Evolutionary conservation across 176 grass and related monocot genomes (phyloP).

Genomic region (Zoysia japonica): DNA sequence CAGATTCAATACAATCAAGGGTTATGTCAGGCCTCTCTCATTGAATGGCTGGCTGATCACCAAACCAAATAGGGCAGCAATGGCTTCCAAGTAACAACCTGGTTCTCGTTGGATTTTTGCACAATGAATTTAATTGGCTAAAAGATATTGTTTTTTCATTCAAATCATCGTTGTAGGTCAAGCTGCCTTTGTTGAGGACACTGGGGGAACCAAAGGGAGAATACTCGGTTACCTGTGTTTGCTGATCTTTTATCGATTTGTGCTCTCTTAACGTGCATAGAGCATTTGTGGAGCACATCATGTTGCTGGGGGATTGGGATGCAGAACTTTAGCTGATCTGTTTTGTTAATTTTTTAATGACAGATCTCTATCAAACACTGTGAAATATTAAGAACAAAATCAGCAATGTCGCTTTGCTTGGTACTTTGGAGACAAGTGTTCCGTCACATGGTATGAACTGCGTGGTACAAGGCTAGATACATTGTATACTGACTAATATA

Average conservation of each 20-base stretch:
- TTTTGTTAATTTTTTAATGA: constrained; percentile 40
- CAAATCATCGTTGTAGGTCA: constrained; percentile 34
- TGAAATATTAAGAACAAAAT: constrained; percentile 49
- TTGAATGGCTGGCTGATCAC: constrained; percentile 52
- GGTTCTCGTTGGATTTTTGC: constrained; percentile 55
- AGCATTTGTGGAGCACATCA: constrained; percentile 42
- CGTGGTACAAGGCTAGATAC: constrained; percentile 45
- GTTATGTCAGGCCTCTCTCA: constrained; percentile 45
- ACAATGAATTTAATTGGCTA: constrained; percentile 45
- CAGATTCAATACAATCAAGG: constrained; percentile 70
- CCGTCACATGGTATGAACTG: constrained; percentile 41
- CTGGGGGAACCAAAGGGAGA: constrained; percentile 20
- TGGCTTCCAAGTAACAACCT: constrained; percentile 50
- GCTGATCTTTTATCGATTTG: constrained; percentile 34
- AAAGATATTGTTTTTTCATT: constrained; percentile 38
- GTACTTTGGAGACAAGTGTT: constrained; percentile 60
- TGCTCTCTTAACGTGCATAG: constrained; percentile 35
- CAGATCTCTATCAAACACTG: constrained; percentile 54
- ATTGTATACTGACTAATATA: constrained; percentile 42
- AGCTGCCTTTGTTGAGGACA: constrained; percentile 50
- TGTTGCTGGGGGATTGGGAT: constrained; percentile 48
- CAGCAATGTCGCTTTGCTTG: constrained; percentile 53
- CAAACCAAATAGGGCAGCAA: constrained; percentile 40
- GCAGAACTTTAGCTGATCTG: constrained; percentile 44
- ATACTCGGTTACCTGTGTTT: constrained; percentile 40